Evolutionary conservation across 805 yeast genomes (phyloP).

Genomic region (Metschnikowia henanensis): DNA sequence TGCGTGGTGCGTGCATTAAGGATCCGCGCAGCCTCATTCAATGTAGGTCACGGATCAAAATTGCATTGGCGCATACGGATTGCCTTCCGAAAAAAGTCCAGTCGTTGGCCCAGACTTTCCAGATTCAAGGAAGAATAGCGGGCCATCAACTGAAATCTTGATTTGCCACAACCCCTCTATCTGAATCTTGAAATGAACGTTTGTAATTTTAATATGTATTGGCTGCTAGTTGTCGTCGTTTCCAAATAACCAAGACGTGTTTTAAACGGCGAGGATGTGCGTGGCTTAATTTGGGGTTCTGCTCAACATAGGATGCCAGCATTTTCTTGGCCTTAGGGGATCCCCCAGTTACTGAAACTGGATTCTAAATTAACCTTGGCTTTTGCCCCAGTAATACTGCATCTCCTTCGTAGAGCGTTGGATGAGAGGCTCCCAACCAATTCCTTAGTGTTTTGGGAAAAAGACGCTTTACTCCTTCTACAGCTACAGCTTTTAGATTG

Average conservation of each 20-base stretch:
- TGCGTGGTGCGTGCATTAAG: slow-evolving; percentile 7
- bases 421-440: slow-evolving; percentile 4
- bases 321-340: slow-evolving; percentile 10
- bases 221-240: background rate
- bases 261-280: slow-evolving; percentile 1
- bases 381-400: slow-evolving; percentile 4
- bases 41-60: background rate
- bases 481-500: too few relatives aligned
- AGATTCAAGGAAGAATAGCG: background rate
- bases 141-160: background rate
- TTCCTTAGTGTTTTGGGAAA: background rate
- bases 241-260: background rate
- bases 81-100: background rate
- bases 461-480: too few relatives aligned
- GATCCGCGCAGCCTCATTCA: slow-evolving; percentile 5
- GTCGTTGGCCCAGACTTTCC: background rate
- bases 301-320: background rate
- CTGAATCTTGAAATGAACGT: background rate
- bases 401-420: slow-evolving; percentile 4
- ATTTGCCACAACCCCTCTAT: background rate
- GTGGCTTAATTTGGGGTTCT: slow-evolving; percentile 1
- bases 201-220: too few relatives aligned
- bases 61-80: slow-evolving; percentile 1
- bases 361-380: slow-evolving; percentile 1
- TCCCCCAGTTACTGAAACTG: slow-evolving; percentile 11